A percentile compares a stretch with the other conserved stretches of the same genome.
Conservation (phyloP, 768 basidiomycete species). For the Termitomyces sp. region DNA sequence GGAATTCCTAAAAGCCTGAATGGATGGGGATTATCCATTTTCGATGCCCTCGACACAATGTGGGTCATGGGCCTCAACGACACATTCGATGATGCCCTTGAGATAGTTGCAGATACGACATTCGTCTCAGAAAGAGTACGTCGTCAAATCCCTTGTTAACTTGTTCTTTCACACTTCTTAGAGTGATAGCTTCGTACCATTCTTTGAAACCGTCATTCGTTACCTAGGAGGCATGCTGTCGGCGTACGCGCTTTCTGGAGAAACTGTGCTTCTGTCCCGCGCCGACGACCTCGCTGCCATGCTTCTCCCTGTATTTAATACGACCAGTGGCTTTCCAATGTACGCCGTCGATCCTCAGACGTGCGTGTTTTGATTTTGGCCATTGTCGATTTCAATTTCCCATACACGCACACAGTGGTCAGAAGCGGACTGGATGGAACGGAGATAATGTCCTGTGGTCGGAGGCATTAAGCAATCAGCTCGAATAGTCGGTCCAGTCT, state of each 20-base stretch:
- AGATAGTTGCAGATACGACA: conserved; percentile 39
- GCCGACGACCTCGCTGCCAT: conserved; percentile 70
- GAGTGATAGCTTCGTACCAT: conserved; percentile 34
- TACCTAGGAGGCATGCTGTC: conserved; percentile 81
- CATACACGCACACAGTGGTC: conserved; percentile 24
- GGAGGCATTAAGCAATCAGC: conserved; percentile 49
- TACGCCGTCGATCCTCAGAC: conserved; percentile 60
- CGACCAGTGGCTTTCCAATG: conserved; percentile 62
- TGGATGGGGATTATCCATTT: conserved; percentile 67
- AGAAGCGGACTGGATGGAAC: conserved; percentile 27
- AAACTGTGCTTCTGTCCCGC: conserved; percentile 53
- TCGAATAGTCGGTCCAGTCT: conserved; percentile 44
- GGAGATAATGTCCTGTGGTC: conserved; percentile 28
- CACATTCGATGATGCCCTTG: conserved; percentile 56
- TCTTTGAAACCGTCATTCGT: conserved; percentile 80
- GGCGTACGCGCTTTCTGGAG: conserved; percentile 68
- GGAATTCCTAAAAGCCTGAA: conserved; percentile 44
- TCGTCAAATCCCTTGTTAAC: neutral
- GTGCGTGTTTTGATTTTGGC: conserved; percentile 25
- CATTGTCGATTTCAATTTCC: neutral
- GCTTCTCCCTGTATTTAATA: conserved; percentile 68
- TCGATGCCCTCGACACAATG: conserved; percentile 82
- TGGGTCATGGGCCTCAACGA: conserved; percentile 70
- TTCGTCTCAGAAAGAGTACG: conserved; percentile 36
- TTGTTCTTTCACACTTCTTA: neutral